These are phyloP conservation scores for Aspergillus leporis DNA, from an alignment of 495 filamentous ascomycete genomes.

Conservation along the genomic window DNA sequence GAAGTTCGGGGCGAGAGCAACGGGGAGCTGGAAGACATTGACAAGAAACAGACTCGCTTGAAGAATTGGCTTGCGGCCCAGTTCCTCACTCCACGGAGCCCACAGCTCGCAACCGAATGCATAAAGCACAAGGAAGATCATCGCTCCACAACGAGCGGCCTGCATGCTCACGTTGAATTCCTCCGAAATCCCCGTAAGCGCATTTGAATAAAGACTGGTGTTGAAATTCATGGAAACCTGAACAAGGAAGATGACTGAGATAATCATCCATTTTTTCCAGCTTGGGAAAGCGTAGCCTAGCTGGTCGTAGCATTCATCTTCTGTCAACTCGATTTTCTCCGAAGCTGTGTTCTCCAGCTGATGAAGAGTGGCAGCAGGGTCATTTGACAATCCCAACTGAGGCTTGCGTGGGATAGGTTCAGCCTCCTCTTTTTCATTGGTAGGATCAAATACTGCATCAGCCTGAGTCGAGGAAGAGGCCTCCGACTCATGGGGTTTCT, in stretches of 20 bases:
- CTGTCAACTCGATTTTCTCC: slow-evolving; percentile 48
- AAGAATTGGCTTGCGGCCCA: slow-evolving; percentile 57
- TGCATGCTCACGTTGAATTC: slow-evolving; percentile 50
- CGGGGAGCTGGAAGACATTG: slow-evolving; percentile 59
- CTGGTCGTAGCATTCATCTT: slow-evolving; percentile 58
- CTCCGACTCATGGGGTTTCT: slow-evolving; percentile 36
- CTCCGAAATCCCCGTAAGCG: slow-evolving; percentile 47
- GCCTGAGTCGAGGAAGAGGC: slow-evolving; percentile 38
- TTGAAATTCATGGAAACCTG: slow-evolving; percentile 63
- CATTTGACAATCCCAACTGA: slow-evolving; percentile 7
- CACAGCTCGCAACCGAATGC: slow-evolving; percentile 68
- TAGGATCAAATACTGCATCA: slow-evolving; percentile 25
- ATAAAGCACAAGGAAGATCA: slow-evolving; percentile 62
- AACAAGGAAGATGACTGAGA: slow-evolving; percentile 59
- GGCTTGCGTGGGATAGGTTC: slow-evolving; percentile 17
- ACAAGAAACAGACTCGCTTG: slow-evolving; percentile 58
- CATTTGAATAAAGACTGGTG: slow-evolving; percentile 58
- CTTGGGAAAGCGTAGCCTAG: slow-evolving; percentile 55
- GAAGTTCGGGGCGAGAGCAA: slow-evolving; percentile 55
- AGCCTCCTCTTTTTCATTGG: slow-evolving; percentile 28
- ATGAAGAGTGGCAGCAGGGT: slow-evolving; percentile 17
- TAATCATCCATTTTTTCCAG: slow-evolving; percentile 60
- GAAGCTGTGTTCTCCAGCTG: slow-evolving; percentile 31
- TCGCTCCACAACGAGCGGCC: slow-evolving; percentile 54
- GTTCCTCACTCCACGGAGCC: slow-evolving; percentile 67